Conservation (phyloP, 2,329 filamentous ascomycete species). For the Fusarium bulbicola region DNA sequence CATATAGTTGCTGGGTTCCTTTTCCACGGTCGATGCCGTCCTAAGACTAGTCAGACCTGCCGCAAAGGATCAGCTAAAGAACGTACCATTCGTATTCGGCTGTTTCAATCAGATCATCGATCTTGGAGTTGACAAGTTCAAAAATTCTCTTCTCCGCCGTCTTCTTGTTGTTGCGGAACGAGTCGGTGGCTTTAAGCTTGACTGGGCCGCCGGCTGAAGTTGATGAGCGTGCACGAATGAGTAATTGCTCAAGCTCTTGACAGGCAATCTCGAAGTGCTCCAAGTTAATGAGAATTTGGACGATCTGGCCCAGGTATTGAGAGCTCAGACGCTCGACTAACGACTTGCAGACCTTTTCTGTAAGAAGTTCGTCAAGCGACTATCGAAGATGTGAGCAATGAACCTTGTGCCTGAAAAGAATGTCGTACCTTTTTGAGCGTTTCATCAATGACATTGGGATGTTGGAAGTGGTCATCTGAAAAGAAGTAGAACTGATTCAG, state of each 20-base stretch:
- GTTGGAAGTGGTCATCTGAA: slow-evolving; percentile 93
- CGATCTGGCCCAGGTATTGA: slow-evolving; percentile 96
- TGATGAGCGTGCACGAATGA: slow-evolving; percentile 85
- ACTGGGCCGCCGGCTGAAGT: slow-evolving; percentile 83
- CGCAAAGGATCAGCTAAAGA: not conserved
- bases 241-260: slow-evolving; percentile 83
- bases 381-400: slow-evolving; percentile 48
- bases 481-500: slow-evolving; percentile 99
- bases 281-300: slow-evolving; percentile 96
- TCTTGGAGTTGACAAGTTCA: slow-evolving; percentile 97
- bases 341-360: slow-evolving; percentile 88
- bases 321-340: slow-evolving; percentile 88
- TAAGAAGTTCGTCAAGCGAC: slow-evolving; percentile 95
- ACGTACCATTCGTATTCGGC: slow-evolving; percentile 93
- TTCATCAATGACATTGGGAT: slow-evolving; percentile 88
- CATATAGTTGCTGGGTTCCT: slow-evolving; percentile 91
- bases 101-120: slow-evolving; percentile 95
- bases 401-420: too few species aligned
- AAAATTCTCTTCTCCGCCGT: slow-evolving; percentile 97
- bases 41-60: slow-evolving; percentile 45
- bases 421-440: slow-evolving; percentile 76
- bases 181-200: slow-evolving; percentile 81
- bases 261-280: slow-evolving; percentile 97
- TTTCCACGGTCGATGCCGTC: slow-evolving; percentile 65
- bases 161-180: slow-evolving; percentile 91